Evolutionary conservation across 805 yeast species (phyloP).

Genomic region (Lachancea kluyveri): DNA sequence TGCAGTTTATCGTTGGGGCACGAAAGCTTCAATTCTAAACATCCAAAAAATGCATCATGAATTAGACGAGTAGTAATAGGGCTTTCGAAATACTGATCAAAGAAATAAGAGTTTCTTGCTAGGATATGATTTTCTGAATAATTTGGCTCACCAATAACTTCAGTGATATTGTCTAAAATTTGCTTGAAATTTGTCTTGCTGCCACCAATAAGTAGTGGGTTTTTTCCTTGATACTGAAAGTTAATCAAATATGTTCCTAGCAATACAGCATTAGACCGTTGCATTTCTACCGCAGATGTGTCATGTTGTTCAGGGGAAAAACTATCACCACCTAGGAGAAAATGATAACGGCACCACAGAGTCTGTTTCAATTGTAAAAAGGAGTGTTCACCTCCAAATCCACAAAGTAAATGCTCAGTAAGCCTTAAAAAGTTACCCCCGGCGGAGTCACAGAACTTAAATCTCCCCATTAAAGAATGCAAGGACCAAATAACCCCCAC

Average conservation of each 20-base stretch:
- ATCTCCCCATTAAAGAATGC: slow-evolving; percentile 68
- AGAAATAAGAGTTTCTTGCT: slow-evolving; percentile 37
- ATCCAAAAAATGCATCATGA: slow-evolving; percentile 48
- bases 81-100: slow-evolving; percentile 45
- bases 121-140: slow-evolving; percentile 37
- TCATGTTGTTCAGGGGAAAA: slow-evolving; percentile 65
- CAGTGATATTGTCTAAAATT: slow-evolving; percentile 65
- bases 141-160: slow-evolving; percentile 62
- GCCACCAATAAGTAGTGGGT: slow-evolving; percentile 53
- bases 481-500: slow-evolving; percentile 48
- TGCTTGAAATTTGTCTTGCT: slow-evolving; percentile 62
- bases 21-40: slow-evolving; percentile 26
- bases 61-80: slow-evolving; percentile 40
- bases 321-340: slow-evolving; percentile 50
- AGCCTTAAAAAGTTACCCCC: slow-evolving; percentile 57
- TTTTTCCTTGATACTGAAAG: slow-evolving; percentile 40
- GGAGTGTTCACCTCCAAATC: slow-evolving; percentile 38
- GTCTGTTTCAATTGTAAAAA: slow-evolving; percentile 73
- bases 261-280: slow-evolving; percentile 24
- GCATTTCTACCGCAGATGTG: slow-evolving; percentile 37
- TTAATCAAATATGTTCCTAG: slow-evolving; percentile 31
- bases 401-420: slow-evolving; percentile 47
- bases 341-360: slow-evolving; percentile 71
- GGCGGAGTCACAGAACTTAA: slow-evolving; percentile 62
- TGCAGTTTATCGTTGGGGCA: slow-evolving; percentile 31